Conservation (phyloP, 768 basidiomycete species). For the Tubosaeta sp. region DNA sequence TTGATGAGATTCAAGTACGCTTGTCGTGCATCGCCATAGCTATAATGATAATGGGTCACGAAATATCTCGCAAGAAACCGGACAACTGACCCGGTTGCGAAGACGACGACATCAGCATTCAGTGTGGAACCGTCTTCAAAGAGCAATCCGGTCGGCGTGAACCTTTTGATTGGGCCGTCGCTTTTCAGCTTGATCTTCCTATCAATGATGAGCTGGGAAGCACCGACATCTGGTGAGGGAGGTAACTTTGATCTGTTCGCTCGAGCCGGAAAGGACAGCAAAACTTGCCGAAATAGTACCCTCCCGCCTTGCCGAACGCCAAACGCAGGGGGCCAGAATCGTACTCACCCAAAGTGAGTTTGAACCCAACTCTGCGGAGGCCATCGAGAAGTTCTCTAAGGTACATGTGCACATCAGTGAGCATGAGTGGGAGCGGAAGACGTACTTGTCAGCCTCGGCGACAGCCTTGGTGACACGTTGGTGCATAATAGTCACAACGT, state of each 20-base stretch:
- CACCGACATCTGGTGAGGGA: slow-evolving; percentile 33
- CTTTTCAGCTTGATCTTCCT: slow-evolving; percentile 44
- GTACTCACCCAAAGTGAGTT: slow-evolving; percentile 45
- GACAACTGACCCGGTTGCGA: slow-evolving; percentile 26
- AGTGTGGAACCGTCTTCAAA: slow-evolving; percentile 34
- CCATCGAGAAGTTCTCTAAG: slow-evolving; percentile 51
- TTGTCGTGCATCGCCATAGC: slow-evolving; percentile 18
- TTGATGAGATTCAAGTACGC: slow-evolving; percentile 20
- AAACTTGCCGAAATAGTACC: slow-evolving; percentile 60
- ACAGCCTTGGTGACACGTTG: slow-evolving; percentile 39
- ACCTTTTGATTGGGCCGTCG: slow-evolving; percentile 29
- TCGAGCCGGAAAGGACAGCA: background rate
- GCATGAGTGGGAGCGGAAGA: background rate
- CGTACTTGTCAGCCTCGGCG: slow-evolving; percentile 54
- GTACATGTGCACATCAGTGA: background rate
- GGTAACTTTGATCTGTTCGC: background rate
- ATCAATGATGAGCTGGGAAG: slow-evolving; percentile 40
- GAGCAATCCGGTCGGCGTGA: slow-evolving; percentile 24
- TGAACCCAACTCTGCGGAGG: slow-evolving; percentile 56
- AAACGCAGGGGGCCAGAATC: slow-evolving; percentile 48
- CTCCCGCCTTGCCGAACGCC: slow-evolving; percentile 48
- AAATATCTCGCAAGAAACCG: background rate
- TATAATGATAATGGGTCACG: background rate
- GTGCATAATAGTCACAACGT: slow-evolving; percentile 28
- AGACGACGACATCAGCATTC: slow-evolving; percentile 41